Evolutionary conservation across 768 basidiomycete genomes (phyloP), one percentile per base, ranked within the genome.

Genomic region (Hortiboletus campestris): DNA sequence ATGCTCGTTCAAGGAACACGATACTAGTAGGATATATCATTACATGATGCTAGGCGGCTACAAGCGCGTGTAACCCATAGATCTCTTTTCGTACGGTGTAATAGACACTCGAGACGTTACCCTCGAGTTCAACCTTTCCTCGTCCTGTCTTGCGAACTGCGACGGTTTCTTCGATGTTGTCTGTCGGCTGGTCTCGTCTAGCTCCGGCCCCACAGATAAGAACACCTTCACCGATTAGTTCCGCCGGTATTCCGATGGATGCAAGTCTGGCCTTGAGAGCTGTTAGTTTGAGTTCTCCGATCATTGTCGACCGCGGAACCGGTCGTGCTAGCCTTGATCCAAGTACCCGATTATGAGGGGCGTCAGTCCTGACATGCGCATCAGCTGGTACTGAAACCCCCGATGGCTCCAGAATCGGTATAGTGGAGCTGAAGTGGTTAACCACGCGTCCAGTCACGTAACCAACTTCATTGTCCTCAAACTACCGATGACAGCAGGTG

Each of bases 401-500:
- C 29, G 80, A 71, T 7, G 88, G 86, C 66, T 97, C 95, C 29
- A 99, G 84, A 14, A 86, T 83, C 1, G 96, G 94, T 51, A 98
- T 86, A 6, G 86, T 91, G 3, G 95, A 93, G 58, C 87, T 92
- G 17, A 92, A 85, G 53, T 91, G 88, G 31, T 86, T 83, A 4
- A 88, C 80, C 32, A 98, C 85, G n/a, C 89, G 84, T 20, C 97
- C 97, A 20, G 86, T 84, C 42, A 99, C 85, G 70, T 87, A 95
- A 17, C 91, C 94, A 43, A 99, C 89, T 72, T 98, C 94, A 64
- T 94, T 98, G 69, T 98, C 96, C 66, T 98, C 97, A 67, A 97
- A 98, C 94, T 98, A 36, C 20, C 58, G 35, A 52, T 22, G 45
- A 12, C 44, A 32, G 44, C 31, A 31, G 14, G 44, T 52, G 35